Evolutionary conservation across 2,329 filamentous ascomycete genomes (phyloP).

Genomic region (Ophiostoma novo-ulmi): DNA sequence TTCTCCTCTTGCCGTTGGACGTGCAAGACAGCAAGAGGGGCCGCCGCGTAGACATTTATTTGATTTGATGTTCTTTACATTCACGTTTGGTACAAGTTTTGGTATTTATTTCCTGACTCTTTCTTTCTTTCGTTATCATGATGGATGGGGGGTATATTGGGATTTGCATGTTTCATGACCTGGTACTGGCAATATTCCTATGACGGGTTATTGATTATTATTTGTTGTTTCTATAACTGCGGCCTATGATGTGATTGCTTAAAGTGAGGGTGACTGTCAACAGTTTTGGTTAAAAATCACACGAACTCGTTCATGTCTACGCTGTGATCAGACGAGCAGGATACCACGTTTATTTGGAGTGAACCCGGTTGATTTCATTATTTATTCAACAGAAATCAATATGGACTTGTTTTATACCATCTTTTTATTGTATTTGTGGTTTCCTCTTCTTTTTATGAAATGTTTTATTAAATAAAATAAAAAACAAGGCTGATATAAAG

Average conservation of each 20-base stretch:
- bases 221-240: not conserved
- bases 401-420: too few relatives aligned
- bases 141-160: slow-evolving; percentile 17
- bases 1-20: not conserved
- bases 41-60: slow-evolving; percentile 9
- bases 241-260: not conserved
- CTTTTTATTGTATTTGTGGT: too few relatives aligned
- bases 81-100: slow-evolving; percentile 15
- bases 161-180: slow-evolving; percentile 20
- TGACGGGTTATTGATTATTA: slow-evolving; percentile 11
- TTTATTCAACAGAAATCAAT: too few relatives aligned
- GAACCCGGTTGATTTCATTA: too few relatives aligned
- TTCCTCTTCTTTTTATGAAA: too few relatives aligned
- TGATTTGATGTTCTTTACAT: not conserved
- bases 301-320: not conserved
- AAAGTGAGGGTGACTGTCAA: not conserved
- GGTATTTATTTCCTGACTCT: slow-evolving; percentile 12
- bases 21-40: not conserved
- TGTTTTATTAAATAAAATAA: too few relatives aligned
- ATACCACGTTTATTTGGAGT: not conserved
- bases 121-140: slow-evolving; percentile 13
- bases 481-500: not conserved
- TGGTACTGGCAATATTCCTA: slow-evolving; percentile 20
- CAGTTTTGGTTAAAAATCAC: not conserved
- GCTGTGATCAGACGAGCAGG: not conserved